These are phyloP conservation scores for Talaromyces atroroseus DNA, from an alignment of 2,329 filamentous ascomycete genomes.

Conservation along the genomic window DNA sequence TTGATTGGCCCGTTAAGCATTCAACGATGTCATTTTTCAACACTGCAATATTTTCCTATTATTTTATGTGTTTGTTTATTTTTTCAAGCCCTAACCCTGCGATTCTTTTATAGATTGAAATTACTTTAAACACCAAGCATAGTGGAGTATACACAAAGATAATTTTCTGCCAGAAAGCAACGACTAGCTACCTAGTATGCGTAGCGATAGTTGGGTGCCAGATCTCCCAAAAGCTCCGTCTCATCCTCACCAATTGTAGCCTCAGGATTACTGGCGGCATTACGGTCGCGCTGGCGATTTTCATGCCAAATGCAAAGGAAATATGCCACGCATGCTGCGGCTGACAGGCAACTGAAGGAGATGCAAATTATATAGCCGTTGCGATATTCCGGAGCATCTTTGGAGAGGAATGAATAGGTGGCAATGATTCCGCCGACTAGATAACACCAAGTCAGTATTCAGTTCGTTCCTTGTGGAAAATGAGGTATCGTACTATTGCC, in stretches of 20 bases:
- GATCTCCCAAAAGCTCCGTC: constrained; percentile 34
- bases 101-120: neutral
- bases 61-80: too few species aligned
- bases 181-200: constrained; percentile 20
- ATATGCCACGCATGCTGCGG: constrained; percentile 43
- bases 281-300: constrained; percentile 36
- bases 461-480: neutral
- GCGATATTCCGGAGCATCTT: constrained; percentile 63
- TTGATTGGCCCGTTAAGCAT: neutral
- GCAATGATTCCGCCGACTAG: constrained; percentile 69
- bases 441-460: constrained; percentile 3
- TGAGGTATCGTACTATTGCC: constrained; percentile 51
- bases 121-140: neutral
- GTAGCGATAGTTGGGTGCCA: constrained; percentile 40
- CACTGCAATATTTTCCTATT: neutral
- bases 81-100: neutral
- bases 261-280: constrained; percentile 18
- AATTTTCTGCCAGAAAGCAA: neutral
- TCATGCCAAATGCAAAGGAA: constrained; percentile 31
- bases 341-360: constrained; percentile 65
- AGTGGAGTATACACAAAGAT: neutral
- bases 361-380: constrained; percentile 74
- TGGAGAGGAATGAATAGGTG: constrained; percentile 62
- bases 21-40: neutral
- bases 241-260: constrained; percentile 23